Conservation (phyloP, 148 eudicot species). For the Linanthus parryae region DNA sequence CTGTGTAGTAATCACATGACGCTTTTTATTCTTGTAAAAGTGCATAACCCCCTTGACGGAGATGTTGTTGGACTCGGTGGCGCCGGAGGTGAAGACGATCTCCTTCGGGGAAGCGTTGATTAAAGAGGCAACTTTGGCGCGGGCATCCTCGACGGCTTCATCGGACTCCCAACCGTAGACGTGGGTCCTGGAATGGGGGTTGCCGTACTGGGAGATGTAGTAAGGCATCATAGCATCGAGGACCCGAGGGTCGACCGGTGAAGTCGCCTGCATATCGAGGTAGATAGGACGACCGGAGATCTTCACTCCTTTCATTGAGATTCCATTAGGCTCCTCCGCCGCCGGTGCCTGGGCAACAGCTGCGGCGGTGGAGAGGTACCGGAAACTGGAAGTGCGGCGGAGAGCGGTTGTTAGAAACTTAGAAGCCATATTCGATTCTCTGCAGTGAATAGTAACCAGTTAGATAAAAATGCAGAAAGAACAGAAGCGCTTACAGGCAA, state of each 20-base stretch:
- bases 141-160: slow-evolving; percentile 61
- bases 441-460: too few relatives aligned
- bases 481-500: too few relatives aligned
- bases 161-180: slow-evolving; percentile 96
- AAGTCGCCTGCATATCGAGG: slow-evolving; percentile 91
- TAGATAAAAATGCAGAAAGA: too few relatives aligned
- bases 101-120: slow-evolving; percentile 71
- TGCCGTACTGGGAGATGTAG: slow-evolving; percentile 59
- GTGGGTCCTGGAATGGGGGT: slow-evolving; percentile 94
- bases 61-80: slow-evolving; percentile 83
- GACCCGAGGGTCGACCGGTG: slow-evolving; percentile 88
- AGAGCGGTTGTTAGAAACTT: slow-evolving; percentile 10
- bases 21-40: slow-evolving; percentile 57
- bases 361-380: slow-evolving; percentile 28
- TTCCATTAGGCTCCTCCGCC: slow-evolving; percentile 13
- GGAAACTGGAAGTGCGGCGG: slow-evolving; percentile 20
- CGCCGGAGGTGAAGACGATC: slow-evolving; percentile 87
- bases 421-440: slow-evolving; percentile 5
- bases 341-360: slow-evolving; percentile 22
- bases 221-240: slow-evolving; percentile 88
- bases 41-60: slow-evolving; percentile 79
- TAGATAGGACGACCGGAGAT: slow-evolving; percentile 83
- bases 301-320: slow-evolving; percentile 64
- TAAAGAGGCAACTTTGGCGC: slow-evolving; percentile 52
- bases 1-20: slow-evolving; percentile 83